Percentiles rank a stretch among this genome's conserved stretches.
Evolutionary conservation across 352 stramenopile species (phyloP).

Genomic region (Phytophthora ohioensis): DNA sequence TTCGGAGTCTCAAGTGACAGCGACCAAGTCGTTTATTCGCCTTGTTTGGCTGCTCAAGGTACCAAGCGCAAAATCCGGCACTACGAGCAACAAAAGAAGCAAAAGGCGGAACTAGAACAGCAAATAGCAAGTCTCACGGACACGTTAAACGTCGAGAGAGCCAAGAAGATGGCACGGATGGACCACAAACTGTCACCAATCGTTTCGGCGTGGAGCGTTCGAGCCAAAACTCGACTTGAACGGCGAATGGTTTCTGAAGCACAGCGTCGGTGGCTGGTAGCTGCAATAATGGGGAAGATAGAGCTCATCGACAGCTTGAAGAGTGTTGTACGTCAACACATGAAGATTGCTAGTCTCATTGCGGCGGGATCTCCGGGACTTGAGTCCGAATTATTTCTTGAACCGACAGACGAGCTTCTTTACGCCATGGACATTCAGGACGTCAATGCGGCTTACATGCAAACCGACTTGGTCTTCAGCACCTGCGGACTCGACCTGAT

Average conservation of each 20-base stretch:
- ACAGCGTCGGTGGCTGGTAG: not conserved
- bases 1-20: too few relatives aligned
- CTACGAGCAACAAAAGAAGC: too few relatives aligned
- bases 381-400: not conserved
- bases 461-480: constrained; percentile 2
- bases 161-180: too few relatives aligned
- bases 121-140: too few relatives aligned
- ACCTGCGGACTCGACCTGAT: not conserved
- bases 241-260: not conserved
- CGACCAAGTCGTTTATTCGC: too few relatives aligned
- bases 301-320: not conserved
- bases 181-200: too few relatives aligned
- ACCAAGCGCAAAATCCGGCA: too few relatives aligned
- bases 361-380: not conserved
- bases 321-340: not conserved
- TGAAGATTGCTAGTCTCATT: not conserved
- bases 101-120: too few relatives aligned
- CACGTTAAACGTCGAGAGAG: too few relatives aligned
- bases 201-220: too few relatives aligned
- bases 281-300: not conserved
- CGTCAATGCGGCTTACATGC: not conserved
- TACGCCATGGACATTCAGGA: constrained; percentile 11
- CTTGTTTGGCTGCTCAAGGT: too few relatives aligned
- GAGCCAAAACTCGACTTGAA: too few relatives aligned
- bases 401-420: not conserved